Conservation (phyloP, 1,284 basidiomycete genomes). For the Ustilago esculenta region DNA sequence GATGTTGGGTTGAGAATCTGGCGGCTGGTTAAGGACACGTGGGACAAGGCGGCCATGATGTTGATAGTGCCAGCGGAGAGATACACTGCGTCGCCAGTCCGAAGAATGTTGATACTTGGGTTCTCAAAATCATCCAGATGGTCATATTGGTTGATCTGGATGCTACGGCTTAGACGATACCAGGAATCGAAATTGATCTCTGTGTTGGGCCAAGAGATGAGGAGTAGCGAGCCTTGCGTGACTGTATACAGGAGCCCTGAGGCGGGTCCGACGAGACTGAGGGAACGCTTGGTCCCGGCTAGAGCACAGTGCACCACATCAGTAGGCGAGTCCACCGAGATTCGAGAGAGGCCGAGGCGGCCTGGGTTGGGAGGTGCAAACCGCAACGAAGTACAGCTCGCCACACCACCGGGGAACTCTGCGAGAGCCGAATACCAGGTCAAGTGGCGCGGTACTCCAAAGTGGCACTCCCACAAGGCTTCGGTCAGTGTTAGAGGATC, state of each 20-base stretch:
- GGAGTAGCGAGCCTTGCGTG: conserved; percentile 23
- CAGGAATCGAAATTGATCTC: conserved; percentile 19
- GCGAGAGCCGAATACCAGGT: conserved; percentile 13
- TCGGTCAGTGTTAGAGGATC: conserved; percentile 14
- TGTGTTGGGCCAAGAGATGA: conserved; percentile 28
- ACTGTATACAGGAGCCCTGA: conserved; percentile 23
- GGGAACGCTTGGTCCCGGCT: conserved; percentile 16
- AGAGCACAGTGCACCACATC: conserved; percentile 20
- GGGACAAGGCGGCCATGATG: conserved; percentile 19
- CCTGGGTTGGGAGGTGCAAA: conserved; percentile 4
- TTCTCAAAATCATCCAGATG: conserved; percentile 20
- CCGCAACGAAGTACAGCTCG: conserved; percentile 1
- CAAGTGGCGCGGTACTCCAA: conserved; percentile 16
- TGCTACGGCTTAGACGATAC: conserved; percentile 4
- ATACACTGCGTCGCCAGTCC: conserved; percentile 27
- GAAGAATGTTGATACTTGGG: conserved; percentile 21
- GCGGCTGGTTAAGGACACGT: conserved; percentile 30
- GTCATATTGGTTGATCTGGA: neutral
- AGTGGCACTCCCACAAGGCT: conserved; percentile 29
- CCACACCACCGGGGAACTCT: conserved; percentile 1
- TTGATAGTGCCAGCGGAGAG: conserved; percentile 19
- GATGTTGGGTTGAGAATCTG: conserved; percentile 17
- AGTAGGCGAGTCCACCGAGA: conserved; percentile 1
- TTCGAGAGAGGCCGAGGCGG: conserved; percentile 3
- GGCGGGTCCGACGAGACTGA: conserved; percentile 11